A percentile compares a stretch with the other conserved stretches of the same genome.
These are phyloP conservation scores for Vicia faba DNA, from an alignment of 306 rosid genomes.

Conservation along the genomic window DNA sequence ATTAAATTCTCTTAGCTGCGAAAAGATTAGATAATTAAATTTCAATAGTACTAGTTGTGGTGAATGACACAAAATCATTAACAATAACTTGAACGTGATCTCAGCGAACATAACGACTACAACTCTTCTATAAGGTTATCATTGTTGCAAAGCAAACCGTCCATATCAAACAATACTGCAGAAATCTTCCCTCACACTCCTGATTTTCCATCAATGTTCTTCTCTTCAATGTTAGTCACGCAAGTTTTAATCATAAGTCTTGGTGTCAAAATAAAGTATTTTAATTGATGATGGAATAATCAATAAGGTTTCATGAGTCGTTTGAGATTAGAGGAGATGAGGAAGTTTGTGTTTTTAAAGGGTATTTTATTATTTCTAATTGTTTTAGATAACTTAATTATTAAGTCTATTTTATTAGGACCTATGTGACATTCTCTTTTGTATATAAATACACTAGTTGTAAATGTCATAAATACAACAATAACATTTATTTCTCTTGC, in stretches of 20 bases:
- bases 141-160: constrained; percentile 88
- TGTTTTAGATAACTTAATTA: too few species aligned
- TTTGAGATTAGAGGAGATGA: constrained; percentile 38
- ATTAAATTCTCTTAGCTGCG: too few species aligned
- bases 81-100: constrained; percentile 73
- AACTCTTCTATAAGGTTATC: constrained; percentile 82
- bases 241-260: constrained; percentile 55
- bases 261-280: constrained; percentile 40
- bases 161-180: constrained; percentile 95
- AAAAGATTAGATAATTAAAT: not conserved
- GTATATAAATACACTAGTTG: too few species aligned
- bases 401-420: too few species aligned
- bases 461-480: too few species aligned
- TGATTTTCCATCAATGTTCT: constrained; percentile 40
- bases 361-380: too few species aligned
- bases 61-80: constrained; percentile 85
- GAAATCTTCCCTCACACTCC: constrained; percentile 78
- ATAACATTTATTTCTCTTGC: too few species aligned
- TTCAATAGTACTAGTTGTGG: constrained; percentile 66
- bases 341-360: constrained; percentile 40
- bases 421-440: too few species aligned
- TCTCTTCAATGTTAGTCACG: constrained; percentile 58
- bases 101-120: constrained; percentile 83
- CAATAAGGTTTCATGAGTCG: constrained; percentile 36
- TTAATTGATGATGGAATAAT: constrained; percentile 51